A percentile compares a stretch with the other conserved stretches of the same genome.
phyloP scores from a whole-genome alignment of 495 filamentous ascomycete genomes.

The Xanthoparmelia taractica region DNA sequence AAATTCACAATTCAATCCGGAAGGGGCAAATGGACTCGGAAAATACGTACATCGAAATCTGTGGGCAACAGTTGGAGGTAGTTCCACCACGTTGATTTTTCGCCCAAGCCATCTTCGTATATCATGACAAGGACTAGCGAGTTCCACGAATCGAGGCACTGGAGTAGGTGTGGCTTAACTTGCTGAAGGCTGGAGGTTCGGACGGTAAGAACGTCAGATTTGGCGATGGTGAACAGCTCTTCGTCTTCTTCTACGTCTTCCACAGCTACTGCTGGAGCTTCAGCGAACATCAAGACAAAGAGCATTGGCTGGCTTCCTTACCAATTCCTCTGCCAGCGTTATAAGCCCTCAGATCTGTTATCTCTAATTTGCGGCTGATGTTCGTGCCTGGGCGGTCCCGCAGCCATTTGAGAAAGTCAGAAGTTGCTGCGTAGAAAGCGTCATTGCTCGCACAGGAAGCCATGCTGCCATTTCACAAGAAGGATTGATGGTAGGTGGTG shows the following conservation, averaged over 20 bases:
- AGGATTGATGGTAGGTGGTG: neutral
- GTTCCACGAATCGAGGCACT: conserved; percentile 45
- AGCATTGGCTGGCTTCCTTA: conserved; percentile 25
- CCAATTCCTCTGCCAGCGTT: conserved; percentile 54
- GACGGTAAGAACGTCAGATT: conserved; percentile 45
- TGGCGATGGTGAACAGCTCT: conserved; percentile 58
- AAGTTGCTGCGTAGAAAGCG: conserved; percentile 41
- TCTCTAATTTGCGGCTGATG: conserved; percentile 47
- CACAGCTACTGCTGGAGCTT: conserved; percentile 42
- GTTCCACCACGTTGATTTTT: conserved; percentile 60
- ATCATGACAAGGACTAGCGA: conserved; percentile 73
- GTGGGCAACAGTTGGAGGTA: conserved; percentile 76
- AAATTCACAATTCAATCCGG: too few species aligned
- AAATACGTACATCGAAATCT: conserved; percentile 49
- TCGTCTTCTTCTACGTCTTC: conserved; percentile 53
- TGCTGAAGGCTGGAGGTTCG: conserved; percentile 43
- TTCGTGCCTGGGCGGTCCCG: conserved; percentile 40
- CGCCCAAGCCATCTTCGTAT: conserved; percentile 59
- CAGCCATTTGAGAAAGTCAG: conserved; percentile 51
- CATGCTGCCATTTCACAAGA: conserved; percentile 13
- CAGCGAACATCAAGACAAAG: conserved; percentile 1
- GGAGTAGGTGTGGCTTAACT: conserved; percentile 39
- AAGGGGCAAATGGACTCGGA: too few species aligned
- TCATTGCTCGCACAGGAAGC: conserved; percentile 14
- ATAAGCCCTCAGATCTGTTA: conserved; percentile 46